Evolutionary conservation across 768 basidiomycete species (phyloP), one percentile per base, ranked within the genome.

Genomic region (Arthromyces matolae): DNA sequence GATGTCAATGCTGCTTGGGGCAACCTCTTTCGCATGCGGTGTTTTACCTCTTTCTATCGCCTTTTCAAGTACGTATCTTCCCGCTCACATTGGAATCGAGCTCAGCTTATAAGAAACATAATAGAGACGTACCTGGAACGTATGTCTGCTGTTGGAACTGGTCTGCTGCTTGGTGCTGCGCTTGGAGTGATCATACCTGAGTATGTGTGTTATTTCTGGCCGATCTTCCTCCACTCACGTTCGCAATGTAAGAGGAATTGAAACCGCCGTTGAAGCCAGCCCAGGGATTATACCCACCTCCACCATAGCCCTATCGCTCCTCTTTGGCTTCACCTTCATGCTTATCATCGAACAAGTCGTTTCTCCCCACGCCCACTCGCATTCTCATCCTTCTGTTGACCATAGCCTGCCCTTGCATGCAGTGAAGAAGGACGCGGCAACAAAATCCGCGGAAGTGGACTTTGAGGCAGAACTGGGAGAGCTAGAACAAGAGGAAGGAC

Each of bases 151-250:
- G 62, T 91, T 13, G 87, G 90, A 9, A 87, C 87, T 7, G 94
- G 94, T 9, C 70, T 97, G 9, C 75, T 98, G 14, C 76, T 96
- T 12, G 94, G 94, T 3, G 86, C 94, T 2, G 92, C 91, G 0
- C 68, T 97, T 53, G 90, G 90, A 10, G 82, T 98, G 20, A 91
- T 97, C 53, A 84, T 97, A 43, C 94, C 95, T 29, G 94, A 96
- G 88, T 93, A 66, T 64, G 87, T 83, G 25, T 3, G 5, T 23
- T 6, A 19, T 29, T 38, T 28, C 33, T 20, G 9, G 10, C 16
- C 12, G 20, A 28, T 33, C 35, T 22, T 13, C 22, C 28, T 29
- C n/a, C 40, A 32, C 18, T 27, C 41, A 41, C 28, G 27, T 34
- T 43, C 40, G 12, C 29, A 41, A 38, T 45, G n/a, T 23, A 59